Base-by-base conservation (phyloP, 2,329 filamentous ascomycete genomes). In the Colletotrichum brevisporum region DNA sequence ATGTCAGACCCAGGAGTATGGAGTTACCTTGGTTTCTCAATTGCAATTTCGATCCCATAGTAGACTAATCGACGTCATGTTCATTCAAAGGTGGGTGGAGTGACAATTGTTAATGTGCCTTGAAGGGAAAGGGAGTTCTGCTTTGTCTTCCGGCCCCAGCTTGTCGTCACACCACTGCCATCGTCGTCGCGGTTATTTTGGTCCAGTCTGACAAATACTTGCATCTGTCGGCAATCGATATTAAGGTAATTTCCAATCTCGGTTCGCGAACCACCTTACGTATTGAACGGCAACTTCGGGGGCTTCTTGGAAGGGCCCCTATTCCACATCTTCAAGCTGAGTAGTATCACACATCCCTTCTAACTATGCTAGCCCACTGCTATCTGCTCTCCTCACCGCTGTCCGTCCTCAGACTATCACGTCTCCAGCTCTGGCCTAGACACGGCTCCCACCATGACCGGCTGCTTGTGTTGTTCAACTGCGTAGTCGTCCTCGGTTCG, bases 1-100 rank as follows among this genome's bases (percentile, higher is more conserved):
- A 43, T 59, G 66, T 59, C 61, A 27, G 43, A 55, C 48, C 27
- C 39, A 24, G 66, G 66, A 68, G 66, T 65, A 13, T 45, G 66
- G 66, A 68, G 66, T 68, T 67, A 8, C 16, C 16, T 50, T 43
- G 15, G 15, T 27, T 43, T 36, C 15, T 43, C 12, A 26, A 24
- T 48, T 58, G n/a, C 41, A 65, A 48, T 31, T 64, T 31, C 26
- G 31, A 52, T 31, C n/a, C 39, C 48, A 59, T n/a, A 59, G 43
- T 65, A 65, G 61, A 65, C 48, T 65, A 68, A 68, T 68, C 31
- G 41, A 50, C 24, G 31, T 16, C 54, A 54, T 18, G 52, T 53
- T 21, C 45, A 43, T 57, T 45, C 45, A 62, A 15, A 15, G 31
- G 31, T 15, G 16, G 18, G 8, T 16, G 16, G 16, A 13, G 45